Percentiles rank a stretch among this genome's conserved stretches.
phyloP scores from a whole-genome alignment of 495 filamentous ascomycete species.

The Darksidea phi region DNA sequence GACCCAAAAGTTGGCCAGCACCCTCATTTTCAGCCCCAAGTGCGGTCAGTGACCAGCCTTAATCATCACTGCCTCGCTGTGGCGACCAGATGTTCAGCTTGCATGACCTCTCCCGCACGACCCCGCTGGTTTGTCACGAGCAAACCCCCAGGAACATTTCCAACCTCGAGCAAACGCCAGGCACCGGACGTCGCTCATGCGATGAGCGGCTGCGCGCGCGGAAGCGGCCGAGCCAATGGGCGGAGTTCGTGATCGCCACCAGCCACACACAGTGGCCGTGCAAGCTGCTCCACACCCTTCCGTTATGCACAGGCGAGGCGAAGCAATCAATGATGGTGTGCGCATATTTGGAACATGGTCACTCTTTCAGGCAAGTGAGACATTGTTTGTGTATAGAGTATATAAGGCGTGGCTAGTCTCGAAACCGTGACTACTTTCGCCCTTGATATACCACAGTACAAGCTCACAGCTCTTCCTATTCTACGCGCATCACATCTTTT shows the following conservation, averaged over 20 bases:
- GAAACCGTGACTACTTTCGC: too few species aligned
- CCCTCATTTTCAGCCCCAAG: conserved; percentile 11
- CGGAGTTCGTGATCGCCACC: neutral
- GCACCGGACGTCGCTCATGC: neutral
- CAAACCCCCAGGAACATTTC: neutral
- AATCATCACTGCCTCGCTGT: conserved; percentile 17
- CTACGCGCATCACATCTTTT: neutral
- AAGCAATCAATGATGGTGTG: neutral
- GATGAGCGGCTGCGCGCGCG: conserved; percentile 3
- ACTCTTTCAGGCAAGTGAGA: neutral
- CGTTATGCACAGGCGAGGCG: neutral
- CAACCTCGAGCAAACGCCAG: neutral
- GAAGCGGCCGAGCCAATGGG: conserved; percentile 8
- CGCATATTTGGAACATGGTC: neutral
- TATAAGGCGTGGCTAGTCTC: too few species aligned
- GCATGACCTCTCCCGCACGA: conserved; percentile 16
- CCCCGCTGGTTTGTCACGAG: conserved; percentile 16
- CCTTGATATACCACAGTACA: too few species aligned
- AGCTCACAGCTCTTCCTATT: too few species aligned
- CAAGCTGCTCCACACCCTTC: neutral
- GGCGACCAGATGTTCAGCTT: conserved; percentile 16
- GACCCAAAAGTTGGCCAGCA: neutral
- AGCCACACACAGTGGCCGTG: neutral
- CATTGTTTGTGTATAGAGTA: neutral
- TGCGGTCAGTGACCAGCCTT: neutral